Evolutionary conservation across 352 stramenopile species (phyloP).

Genomic region (Globisporangium rhizosaccharum): DNA sequence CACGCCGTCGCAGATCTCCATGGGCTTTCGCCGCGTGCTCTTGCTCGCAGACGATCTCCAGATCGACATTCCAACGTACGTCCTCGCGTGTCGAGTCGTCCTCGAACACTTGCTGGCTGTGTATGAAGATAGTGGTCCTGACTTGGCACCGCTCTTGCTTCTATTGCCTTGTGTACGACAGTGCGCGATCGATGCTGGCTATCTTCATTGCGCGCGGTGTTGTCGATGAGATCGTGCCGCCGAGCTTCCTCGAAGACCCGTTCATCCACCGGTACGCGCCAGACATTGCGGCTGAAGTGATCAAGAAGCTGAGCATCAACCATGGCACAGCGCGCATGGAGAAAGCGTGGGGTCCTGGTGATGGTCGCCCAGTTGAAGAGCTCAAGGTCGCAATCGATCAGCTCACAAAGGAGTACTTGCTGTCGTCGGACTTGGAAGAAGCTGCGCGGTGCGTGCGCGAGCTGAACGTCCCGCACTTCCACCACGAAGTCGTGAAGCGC

Average conservation of each 20-base stretch:
- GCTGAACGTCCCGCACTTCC: conserved; percentile 94
- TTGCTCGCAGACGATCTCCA: conserved; percentile 94
- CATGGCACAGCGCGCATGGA: conserved; percentile 94
- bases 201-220: conserved; percentile 97
- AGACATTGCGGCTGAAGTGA: conserved; percentile 93
- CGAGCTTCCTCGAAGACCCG: conserved; percentile 95
- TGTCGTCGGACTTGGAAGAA: conserved; percentile 94
- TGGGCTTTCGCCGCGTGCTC: conserved; percentile 96
- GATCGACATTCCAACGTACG: conserved; percentile 91
- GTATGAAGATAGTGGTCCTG: not conserved
- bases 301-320: conserved; percentile 96
- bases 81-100: not conserved
- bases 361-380: conserved; percentile 87
- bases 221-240: conserved; percentile 97
- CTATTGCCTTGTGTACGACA: conserved; percentile 7
- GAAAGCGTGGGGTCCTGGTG: conserved; percentile 96
- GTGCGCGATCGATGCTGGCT: conserved; percentile 88
- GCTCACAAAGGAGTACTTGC: conserved; percentile 95
- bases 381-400: conserved; percentile 94
- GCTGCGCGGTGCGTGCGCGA: conserved; percentile 90
- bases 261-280: conserved; percentile 93
- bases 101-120: not conserved
- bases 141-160: not conserved
- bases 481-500: conserved; percentile 95
- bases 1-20: conserved; percentile 68